These are phyloP conservation scores for Tilletia horrida DNA, from an alignment of 1,284 basidiomycete genomes.

Conservation along the genomic window DNA sequence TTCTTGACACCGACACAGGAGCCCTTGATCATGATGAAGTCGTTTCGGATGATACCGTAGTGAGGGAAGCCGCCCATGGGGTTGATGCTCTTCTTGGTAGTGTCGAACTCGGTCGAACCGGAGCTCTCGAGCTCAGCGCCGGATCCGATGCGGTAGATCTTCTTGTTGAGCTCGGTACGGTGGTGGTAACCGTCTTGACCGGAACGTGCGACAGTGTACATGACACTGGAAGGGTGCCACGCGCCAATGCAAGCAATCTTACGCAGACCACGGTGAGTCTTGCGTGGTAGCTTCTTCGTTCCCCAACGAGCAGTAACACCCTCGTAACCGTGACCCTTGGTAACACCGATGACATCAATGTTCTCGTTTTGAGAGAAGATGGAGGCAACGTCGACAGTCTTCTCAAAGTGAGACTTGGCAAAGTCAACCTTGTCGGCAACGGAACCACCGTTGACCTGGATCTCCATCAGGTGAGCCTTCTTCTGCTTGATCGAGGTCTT, in stretches of 20 bases:
- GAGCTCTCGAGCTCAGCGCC: conserved; percentile 72
- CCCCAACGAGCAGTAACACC: conserved; percentile 99
- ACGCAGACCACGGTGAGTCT: conserved; percentile 99
- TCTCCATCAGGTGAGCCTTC: conserved; percentile 99
- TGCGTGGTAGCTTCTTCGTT: conserved; percentile 95
- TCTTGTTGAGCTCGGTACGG: conserved; percentile 91
- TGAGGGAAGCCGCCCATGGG: conserved; percentile 99
- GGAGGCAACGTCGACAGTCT: conserved; percentile 78
- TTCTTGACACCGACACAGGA: conserved; percentile 82
- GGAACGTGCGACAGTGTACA: conserved; percentile 99
- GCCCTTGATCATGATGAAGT: conserved; percentile 77
- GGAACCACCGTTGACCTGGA: conserved; percentile 98
- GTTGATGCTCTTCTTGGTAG: conserved; percentile 76
- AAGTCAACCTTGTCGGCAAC: conserved; percentile 97
- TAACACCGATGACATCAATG: conserved; percentile 95
- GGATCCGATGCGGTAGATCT: conserved; percentile 83
- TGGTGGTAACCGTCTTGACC: conserved; percentile 99
- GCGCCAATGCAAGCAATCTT: conserved; percentile 97
- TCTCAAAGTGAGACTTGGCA: conserved; percentile 92
- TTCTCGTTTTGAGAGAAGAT: conserved; percentile 97
- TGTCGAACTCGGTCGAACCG: conserved; percentile 71
- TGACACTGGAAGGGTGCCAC: conserved; percentile 98
- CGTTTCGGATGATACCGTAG: conserved; percentile 98
- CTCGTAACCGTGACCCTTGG: conserved; percentile 99
- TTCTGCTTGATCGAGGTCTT: conserved; percentile 98